These are phyloP conservation scores for Tricholoma saponaceum DNA, from an alignment of 768 basidiomycete genomes.

Conservation along the genomic window DNA sequence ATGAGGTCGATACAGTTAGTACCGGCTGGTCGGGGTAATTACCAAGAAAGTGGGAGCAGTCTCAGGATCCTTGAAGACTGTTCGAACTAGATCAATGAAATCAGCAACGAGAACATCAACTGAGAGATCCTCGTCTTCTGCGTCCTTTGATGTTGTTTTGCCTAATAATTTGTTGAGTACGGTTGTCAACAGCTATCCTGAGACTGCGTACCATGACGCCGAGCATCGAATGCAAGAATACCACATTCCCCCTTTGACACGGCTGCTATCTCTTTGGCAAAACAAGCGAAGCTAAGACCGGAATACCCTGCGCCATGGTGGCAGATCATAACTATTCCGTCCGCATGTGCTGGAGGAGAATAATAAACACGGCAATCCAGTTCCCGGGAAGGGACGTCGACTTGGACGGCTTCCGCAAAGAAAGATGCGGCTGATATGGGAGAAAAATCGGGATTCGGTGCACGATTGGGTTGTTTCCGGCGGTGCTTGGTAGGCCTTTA, in stretches of 20 bases:
- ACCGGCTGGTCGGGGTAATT: slow-evolving; percentile 17
- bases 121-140: slow-evolving; percentile 56
- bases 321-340: slow-evolving; percentile 76
- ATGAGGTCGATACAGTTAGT: background rate
- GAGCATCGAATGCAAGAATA: slow-evolving; percentile 75
- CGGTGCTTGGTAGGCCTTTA: slow-evolving; percentile 30
- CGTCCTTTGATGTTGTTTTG: slow-evolving; percentile 49
- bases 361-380: slow-evolving; percentile 83
- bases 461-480: slow-evolving; percentile 24
- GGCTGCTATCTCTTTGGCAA: slow-evolving; percentile 74
- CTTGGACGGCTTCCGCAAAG: slow-evolving; percentile 78
- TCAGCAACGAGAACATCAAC: slow-evolving; percentile 72
- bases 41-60: slow-evolving; percentile 75
- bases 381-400: slow-evolving; percentile 55
- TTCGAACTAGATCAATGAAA: slow-evolving; percentile 62
- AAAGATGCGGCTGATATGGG: slow-evolving; percentile 77
- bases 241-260: slow-evolving; percentile 71
- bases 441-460: slow-evolving; percentile 58
- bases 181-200: background rate
- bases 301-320: slow-evolving; percentile 96
- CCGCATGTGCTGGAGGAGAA: slow-evolving; percentile 55
- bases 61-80: slow-evolving; percentile 62
- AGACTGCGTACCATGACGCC: slow-evolving; percentile 73
- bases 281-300: slow-evolving; percentile 83
- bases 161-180: slow-evolving; percentile 35